A percentile compares a stretch with the other conserved stretches of the same genome.
Conservation (phyloP, 352 stramenopile species). For the Blastocystis sp. region DNA sequence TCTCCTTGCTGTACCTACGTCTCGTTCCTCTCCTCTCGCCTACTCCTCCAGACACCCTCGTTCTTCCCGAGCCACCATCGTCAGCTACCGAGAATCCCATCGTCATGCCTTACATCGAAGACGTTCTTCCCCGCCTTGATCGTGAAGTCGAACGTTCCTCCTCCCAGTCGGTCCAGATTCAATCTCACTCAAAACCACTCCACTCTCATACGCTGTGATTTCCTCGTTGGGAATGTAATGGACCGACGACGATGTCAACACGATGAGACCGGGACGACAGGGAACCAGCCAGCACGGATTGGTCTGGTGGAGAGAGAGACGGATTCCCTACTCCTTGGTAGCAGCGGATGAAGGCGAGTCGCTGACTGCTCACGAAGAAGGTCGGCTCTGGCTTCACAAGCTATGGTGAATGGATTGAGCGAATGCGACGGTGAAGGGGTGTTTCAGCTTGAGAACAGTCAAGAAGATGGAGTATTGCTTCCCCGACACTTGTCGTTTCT, state of each 20-base stretch:
- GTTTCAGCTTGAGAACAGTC: constrained; percentile 24
- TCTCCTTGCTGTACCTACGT: constrained; percentile 29
- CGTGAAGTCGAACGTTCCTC: constrained; percentile 35
- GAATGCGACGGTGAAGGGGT: not conserved
- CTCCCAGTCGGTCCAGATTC: constrained; percentile 46
- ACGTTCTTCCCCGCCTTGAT: constrained; percentile 13
- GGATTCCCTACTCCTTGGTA: not conserved
- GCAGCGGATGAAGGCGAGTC: constrained; percentile 3
- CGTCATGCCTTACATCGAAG: not conserved
- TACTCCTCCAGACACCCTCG: constrained; percentile 28
- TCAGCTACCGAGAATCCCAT: not conserved
- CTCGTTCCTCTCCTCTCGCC: not conserved
- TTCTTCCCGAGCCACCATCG: constrained; percentile 43
- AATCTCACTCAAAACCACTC: constrained; percentile 12
- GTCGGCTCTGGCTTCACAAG: not conserved
- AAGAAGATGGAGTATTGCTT: constrained; percentile 51
- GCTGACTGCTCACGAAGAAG: constrained; percentile 38
- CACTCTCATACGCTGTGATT: not conserved
- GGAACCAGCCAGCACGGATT: constrained; percentile 16
- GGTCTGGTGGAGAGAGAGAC: not conserved
- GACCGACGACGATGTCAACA: not conserved
- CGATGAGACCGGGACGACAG: not conserved
- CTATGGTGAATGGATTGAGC: not conserved
- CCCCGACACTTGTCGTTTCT: constrained; percentile 25
- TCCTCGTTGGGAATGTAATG: constrained; percentile 32